Percentiles rank a stretch among this genome's conserved stretches.
phyloP scores from a whole-genome alignment of 2,329 filamentous ascomycete genomes.

The Orbilia quercus region DNA sequence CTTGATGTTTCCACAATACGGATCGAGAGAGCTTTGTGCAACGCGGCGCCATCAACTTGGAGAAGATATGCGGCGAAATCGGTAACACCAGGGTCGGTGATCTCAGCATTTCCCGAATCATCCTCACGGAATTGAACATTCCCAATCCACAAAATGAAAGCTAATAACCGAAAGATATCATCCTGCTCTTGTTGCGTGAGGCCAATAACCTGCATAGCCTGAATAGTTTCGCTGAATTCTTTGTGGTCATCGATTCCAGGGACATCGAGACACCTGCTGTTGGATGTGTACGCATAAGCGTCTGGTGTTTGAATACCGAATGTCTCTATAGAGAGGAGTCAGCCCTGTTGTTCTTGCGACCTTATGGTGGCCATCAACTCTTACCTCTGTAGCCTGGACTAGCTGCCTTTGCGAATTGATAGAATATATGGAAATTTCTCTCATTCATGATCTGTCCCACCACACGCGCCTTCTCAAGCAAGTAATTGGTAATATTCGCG shows the following conservation, averaged over 20 bases:
- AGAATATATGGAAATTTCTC: conserved; percentile 99
- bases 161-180: conserved; percentile 93
- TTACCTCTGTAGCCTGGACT: conserved; percentile 81
- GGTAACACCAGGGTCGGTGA: conserved; percentile 89
- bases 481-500: conserved; percentile 94
- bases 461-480: conserved; percentile 92
- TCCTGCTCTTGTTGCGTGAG: conserved; percentile 89
- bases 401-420: conserved; percentile 92
- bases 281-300: conserved; percentile 92
- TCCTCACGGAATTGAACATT: conserved; percentile 93
- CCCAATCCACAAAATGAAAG: conserved; percentile 90
- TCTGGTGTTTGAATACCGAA: conserved; percentile 83
- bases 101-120: conserved; percentile 85
- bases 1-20: conserved; percentile 79
- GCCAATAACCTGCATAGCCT: conserved; percentile 95
- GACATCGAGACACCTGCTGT: conserved; percentile 93
- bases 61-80: conserved; percentile 86
- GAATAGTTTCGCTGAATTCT: conserved; percentile 88
- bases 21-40: conserved; percentile 95
- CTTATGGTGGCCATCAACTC: conserved; percentile 77
- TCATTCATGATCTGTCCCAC: conserved; percentile 99
- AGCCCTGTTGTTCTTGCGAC: conserved; percentile 90
- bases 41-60: conserved; percentile 84
- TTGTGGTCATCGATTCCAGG: conserved; percentile 90
- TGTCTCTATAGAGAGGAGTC: conserved; percentile 83